Percentiles rank a stretch among this genome's conserved stretches.
These are phyloP conservation scores for Paecilomyces fulvus DNA, from an alignment of 2,329 filamentous ascomycete genomes.

Conservation along the genomic window DNA sequence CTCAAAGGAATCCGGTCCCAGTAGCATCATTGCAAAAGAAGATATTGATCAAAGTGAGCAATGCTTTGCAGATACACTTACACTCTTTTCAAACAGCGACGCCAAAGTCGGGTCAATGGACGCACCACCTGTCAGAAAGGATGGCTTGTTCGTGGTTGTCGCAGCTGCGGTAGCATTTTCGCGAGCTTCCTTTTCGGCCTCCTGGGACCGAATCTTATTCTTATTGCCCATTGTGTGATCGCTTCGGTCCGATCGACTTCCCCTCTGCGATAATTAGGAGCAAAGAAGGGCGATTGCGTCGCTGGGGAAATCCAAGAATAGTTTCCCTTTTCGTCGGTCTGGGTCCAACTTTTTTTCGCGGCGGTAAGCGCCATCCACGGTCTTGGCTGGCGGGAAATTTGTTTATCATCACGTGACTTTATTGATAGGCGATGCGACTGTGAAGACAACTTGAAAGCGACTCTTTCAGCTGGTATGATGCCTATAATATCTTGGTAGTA, in stretches of 20 bases:
- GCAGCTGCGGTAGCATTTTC: conserved; percentile 11
- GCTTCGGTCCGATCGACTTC: background rate
- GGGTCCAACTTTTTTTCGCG: conserved; percentile 5
- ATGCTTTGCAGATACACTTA: conserved; percentile 30
- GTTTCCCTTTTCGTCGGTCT: background rate
- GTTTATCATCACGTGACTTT: conserved; percentile 8
- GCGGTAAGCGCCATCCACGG: background rate
- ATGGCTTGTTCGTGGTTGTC: conserved; percentile 12
- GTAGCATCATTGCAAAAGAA: background rate
- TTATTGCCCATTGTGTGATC: conserved; percentile 25
- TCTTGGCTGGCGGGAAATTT: conserved; percentile 6
- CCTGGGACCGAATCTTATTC: conserved; percentile 21
- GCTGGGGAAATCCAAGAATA: background rate
- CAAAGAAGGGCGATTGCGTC: background rate
- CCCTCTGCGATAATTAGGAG: background rate
- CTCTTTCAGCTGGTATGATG: background rate
- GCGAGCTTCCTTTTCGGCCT: conserved; percentile 9
- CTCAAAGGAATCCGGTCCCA: background rate
- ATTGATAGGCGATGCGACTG: conserved; percentile 2
- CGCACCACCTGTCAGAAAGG: conserved; percentile 51
- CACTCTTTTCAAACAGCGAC: conserved; percentile 64
- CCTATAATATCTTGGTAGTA: background rate
- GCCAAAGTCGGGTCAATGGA: conserved; percentile 60
- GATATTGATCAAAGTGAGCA: conserved; percentile 6
- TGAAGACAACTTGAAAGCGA: background rate